Evolutionary conservation across 2,329 filamentous ascomycete species (phyloP).

Genomic region (Magnaporthiopsis rhizophila): DNA sequence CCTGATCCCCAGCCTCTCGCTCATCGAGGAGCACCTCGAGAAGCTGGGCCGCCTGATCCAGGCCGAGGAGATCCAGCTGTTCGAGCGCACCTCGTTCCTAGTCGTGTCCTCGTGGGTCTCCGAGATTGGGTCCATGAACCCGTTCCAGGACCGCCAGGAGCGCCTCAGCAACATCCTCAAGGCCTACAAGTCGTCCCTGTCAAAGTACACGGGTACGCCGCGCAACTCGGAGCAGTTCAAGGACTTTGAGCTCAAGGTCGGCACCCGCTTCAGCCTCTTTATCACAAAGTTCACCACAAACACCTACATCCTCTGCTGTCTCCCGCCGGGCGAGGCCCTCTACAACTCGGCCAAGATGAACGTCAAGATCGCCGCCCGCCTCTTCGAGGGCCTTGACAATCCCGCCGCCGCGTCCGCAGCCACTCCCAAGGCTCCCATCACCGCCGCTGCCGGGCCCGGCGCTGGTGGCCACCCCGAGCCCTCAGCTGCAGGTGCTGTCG

Average conservation of each 20-base stretch:
- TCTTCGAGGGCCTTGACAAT: conserved; percentile 64
- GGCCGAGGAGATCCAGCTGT: conserved; percentile 88
- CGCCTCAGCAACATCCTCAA: conserved; percentile 95
- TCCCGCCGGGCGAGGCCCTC: conserved; percentile 82
- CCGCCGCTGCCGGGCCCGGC: background rate
- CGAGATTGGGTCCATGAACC: conserved; percentile 66
- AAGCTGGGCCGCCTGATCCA: conserved; percentile 79
- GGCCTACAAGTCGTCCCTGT: conserved; percentile 84
- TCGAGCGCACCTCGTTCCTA: conserved; percentile 91
- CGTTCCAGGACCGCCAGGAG: conserved; percentile 88
- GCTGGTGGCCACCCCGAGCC: background rate
- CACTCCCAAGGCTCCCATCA: background rate
- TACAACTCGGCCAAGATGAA: conserved; percentile 90
- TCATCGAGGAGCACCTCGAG: conserved; percentile 79
- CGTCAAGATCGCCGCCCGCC: conserved; percentile 75
- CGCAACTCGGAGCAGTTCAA: conserved; percentile 75
- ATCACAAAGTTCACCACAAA: conserved; percentile 95
- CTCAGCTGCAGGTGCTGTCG: background rate
- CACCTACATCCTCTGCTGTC: conserved; percentile 87
- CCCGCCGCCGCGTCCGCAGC: conserved; percentile 25
- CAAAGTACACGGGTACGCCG: conserved; percentile 71
- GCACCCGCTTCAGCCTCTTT: conserved; percentile 78
- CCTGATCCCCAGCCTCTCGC: conserved; percentile 83
- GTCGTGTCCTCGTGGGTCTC: conserved; percentile 91
- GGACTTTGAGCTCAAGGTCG: conserved; percentile 72